These are phyloP conservation scores for Simmondsia chinensis DNA, from an alignment of 148 eudicot genomes.

Conservation along the genomic window DNA sequence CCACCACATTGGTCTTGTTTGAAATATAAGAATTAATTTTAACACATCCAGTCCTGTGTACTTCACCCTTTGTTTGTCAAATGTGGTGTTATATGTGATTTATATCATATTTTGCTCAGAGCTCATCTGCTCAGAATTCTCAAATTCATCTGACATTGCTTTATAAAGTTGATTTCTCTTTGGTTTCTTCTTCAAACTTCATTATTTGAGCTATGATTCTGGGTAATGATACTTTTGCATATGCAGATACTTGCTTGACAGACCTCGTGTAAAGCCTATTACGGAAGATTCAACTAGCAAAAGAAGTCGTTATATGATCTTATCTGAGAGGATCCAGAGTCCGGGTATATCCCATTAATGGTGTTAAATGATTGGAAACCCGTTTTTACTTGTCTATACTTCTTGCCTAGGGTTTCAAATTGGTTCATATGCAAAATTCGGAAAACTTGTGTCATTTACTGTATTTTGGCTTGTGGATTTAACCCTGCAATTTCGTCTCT, in stretches of 20 bases:
- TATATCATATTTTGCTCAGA: neutral
- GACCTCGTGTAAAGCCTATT: constrained; percentile 86
- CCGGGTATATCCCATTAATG: too few species aligned
- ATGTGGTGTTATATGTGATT: neutral
- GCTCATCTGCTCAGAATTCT: neutral
- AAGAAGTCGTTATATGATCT: constrained; percentile 59
- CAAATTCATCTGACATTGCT: too few species aligned
- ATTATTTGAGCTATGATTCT: too few species aligned
- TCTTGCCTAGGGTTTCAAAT: too few species aligned
- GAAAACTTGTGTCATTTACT: too few species aligned
- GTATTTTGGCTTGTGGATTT: too few species aligned
- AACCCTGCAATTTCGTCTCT: too few species aligned
- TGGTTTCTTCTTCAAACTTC: too few species aligned
- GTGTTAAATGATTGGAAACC: too few species aligned
- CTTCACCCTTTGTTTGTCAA: neutral
- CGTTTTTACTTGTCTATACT: too few species aligned
- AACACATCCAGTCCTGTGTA: neutral
- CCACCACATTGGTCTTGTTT: neutral
- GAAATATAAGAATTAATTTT: neutral
- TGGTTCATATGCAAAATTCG: too few species aligned
- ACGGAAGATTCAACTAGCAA: constrained; percentile 75
- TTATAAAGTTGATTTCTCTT: too few species aligned
- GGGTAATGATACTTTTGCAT: neutral
- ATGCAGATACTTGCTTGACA: constrained; percentile 71
- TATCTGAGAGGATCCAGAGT: constrained; percentile 65